A percentile compares a stretch with the other conserved stretches of the same genome.
Evolutionary conservation across 441 rosid species (phyloP).

Genomic region (Corymbia citriodora): DNA sequence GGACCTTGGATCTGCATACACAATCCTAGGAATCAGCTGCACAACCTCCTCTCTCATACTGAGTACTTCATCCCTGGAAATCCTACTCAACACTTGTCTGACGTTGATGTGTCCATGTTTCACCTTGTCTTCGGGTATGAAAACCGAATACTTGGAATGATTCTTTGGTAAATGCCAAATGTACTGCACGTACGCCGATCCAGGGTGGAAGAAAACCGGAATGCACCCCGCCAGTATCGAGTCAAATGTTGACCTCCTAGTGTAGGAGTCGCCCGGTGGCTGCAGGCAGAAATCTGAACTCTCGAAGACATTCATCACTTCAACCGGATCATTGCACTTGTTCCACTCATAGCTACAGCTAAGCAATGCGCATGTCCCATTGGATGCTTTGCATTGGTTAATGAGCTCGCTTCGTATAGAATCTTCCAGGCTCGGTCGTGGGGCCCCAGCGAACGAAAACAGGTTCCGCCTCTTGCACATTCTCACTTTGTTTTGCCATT

Average conservation of each 20-base stretch:
- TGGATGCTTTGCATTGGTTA: conserved; percentile 39
- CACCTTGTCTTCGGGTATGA: conserved; percentile 30
- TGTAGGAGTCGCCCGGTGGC: conserved; percentile 73
- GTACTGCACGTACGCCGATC: conserved; percentile 53
- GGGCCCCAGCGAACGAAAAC: conserved; percentile 62
- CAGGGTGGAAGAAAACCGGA: conserved; percentile 72
- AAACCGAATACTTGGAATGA: conserved; percentile 36
- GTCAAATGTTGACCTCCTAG: conserved; percentile 61
- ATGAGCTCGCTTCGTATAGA: conserved; percentile 45
- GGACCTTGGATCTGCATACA: conserved; percentile 34
- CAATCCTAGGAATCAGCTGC: conserved; percentile 37
- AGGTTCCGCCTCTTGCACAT: conserved; percentile 22
- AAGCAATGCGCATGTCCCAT: conserved; percentile 36
- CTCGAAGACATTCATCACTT: conserved; percentile 38
- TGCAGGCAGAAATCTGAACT: conserved; percentile 62
- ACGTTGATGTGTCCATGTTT: conserved; percentile 16
- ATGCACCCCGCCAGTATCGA: conserved; percentile 71
- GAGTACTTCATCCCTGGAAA: conserved; percentile 18
- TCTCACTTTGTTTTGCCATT: conserved; percentile 45
- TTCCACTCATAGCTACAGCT: conserved; percentile 27
- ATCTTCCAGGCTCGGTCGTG: conserved; percentile 21
- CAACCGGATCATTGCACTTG: conserved; percentile 45
- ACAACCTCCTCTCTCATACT: conserved; percentile 42
- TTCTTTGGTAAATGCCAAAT: conserved; percentile 44
- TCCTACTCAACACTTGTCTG: conserved; percentile 14